Evolutionary conservation across 2,329 filamentous ascomycete genomes (phyloP).

Genomic region (Harringtonia lauricola): DNA sequence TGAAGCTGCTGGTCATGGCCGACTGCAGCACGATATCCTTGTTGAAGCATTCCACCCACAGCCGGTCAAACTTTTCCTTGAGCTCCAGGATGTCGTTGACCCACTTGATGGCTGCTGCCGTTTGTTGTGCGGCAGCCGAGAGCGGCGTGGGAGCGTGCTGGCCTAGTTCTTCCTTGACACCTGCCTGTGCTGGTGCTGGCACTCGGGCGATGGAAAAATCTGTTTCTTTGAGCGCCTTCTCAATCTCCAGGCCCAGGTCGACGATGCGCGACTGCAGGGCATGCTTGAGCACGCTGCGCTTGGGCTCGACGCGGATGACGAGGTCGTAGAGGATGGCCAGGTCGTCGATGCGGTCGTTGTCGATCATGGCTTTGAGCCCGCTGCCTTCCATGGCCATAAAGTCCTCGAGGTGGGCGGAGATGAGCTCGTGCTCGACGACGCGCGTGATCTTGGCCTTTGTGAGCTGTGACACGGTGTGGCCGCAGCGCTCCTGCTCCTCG

Average conservation of each 20-base stretch:
- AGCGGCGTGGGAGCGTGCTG: constrained; percentile 13
- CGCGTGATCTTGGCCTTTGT: constrained; percentile 63
- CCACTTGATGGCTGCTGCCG: constrained; percentile 83
- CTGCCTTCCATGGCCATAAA: constrained; percentile 77
- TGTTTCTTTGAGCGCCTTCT: constrained; percentile 50
- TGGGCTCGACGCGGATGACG: constrained; percentile 63
- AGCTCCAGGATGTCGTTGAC: constrained; percentile 79
- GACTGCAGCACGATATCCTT: constrained; percentile 70
- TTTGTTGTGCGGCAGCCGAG: constrained; percentile 62
- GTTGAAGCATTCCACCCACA: constrained; percentile 64
- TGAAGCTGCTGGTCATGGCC: constrained; percentile 75
- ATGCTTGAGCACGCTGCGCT: constrained; percentile 58
- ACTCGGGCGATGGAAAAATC: constrained; percentile 39
- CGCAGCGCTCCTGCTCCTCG: constrained; percentile 75
- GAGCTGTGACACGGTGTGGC: constrained; percentile 64
- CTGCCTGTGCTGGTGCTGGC: constrained; percentile 11
- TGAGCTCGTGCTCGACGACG: constrained; percentile 73
- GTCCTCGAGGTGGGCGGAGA: constrained; percentile 65
- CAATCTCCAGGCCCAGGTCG: constrained; percentile 73
- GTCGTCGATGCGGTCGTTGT: constrained; percentile 73
- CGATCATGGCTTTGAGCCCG: constrained; percentile 80
- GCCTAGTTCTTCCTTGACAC: background rate
- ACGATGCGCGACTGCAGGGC: constrained; percentile 66
- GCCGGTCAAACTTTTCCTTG: constrained; percentile 79
- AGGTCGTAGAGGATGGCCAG: constrained; percentile 73